Conservation (phyloP, 805 yeast species). For the Sugiyamaella smithiae region DNA sequence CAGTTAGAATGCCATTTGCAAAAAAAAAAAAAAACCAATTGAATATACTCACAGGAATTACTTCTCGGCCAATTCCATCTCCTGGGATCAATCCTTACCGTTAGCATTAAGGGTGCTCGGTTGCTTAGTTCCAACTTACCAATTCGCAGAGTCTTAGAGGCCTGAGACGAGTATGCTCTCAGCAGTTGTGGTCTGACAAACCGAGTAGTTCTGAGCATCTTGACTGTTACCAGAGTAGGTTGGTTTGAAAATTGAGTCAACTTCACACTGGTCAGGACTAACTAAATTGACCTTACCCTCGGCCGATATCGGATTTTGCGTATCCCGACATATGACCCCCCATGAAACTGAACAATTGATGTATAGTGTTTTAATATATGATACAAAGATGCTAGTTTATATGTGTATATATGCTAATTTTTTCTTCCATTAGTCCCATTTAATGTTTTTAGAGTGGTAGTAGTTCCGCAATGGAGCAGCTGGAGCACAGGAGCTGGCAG, state of each 20-base stretch:
- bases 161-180: conserved; percentile 8
- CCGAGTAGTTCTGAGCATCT: background rate
- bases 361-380: no score
- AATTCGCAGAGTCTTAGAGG: conserved; percentile 22
- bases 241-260: no score
- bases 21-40: no score
- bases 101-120: background rate
- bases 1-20: no score
- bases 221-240: no score
- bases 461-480: conserved; percentile 18
- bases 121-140: conserved; percentile 15
- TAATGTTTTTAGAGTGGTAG: conserved; percentile 7
- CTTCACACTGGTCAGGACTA: no score
- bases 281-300: no score
- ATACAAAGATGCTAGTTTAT: no score
- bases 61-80: conserved; percentile 97
- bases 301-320: no score
- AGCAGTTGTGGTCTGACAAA: background rate
- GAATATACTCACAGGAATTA: conserved; percentile 58
- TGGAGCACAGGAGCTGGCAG: conserved; percentile 40
- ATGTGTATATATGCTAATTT: no score
- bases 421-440: conserved; percentile 12
- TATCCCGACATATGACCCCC: no score
- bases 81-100: conserved; percentile 81
- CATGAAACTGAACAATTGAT: no score